Evolutionary conservation across 2,329 filamentous ascomycete species (phyloP).

Genomic region (Clonostachys solani): DNA sequence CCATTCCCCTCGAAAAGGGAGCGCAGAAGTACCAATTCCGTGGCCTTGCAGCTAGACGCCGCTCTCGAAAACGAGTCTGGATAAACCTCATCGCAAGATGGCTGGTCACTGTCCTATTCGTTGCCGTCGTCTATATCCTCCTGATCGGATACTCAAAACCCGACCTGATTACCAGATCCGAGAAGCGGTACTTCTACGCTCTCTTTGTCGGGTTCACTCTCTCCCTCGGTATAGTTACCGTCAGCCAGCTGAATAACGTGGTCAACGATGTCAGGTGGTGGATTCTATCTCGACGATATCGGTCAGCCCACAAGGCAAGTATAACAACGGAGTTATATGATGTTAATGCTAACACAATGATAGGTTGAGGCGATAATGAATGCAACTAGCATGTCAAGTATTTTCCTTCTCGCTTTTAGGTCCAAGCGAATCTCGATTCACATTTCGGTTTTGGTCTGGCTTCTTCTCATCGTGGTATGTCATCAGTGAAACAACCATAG

Average conservation of each 20-base stretch:
- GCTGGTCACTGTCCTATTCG: conserved; percentile 19
- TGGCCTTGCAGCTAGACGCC: too few relatives aligned
- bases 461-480: conserved; percentile 21
- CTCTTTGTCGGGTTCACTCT: conserved; percentile 39
- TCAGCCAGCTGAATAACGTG: conserved; percentile 35
- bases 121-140: conserved; percentile 18
- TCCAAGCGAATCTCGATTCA: conserved; percentile 17
- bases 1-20: too few relatives aligned
- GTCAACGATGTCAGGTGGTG: conserved; percentile 40
- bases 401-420: conserved; percentile 17
- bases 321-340: too few relatives aligned
- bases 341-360: too few relatives aligned
- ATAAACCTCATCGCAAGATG: conserved; percentile 10
- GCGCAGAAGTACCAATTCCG: too few relatives aligned
- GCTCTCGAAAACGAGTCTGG: neutral
- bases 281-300: conserved; percentile 28
- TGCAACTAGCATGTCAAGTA: conserved; percentile 20
- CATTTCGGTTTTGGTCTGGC: conserved; percentile 17
- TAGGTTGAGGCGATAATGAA: conserved; percentile 10
- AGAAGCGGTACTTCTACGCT: conserved; percentile 36
- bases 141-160: conserved; percentile 17
- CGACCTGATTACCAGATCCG: conserved; percentile 18
- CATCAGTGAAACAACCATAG: too few relatives aligned
- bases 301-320: conserved; percentile 27
- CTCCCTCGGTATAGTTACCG: conserved; percentile 32